phyloP scores from a whole-genome alignment of 2,329 filamentous ascomycete species.

The Sclerotiophoma versabilis region DNA sequence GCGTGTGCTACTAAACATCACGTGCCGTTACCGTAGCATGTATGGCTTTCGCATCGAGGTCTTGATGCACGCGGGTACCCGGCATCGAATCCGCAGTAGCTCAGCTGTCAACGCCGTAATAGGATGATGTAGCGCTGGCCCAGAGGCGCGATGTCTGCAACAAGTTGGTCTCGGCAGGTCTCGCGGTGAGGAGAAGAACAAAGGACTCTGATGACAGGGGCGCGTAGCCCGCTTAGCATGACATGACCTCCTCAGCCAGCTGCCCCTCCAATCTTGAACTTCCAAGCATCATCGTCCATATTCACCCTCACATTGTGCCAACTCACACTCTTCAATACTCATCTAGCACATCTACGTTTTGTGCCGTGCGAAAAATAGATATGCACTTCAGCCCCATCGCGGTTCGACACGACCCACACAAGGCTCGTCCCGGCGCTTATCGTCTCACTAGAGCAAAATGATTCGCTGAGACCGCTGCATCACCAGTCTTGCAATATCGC shows the following conservation, averaged over 20 bases:
- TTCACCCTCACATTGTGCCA: not conserved
- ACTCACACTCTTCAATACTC: not conserved
- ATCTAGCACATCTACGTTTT: not conserved
- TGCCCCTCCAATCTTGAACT: not conserved
- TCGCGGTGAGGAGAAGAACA: too few species aligned
- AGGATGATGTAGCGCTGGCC: too few species aligned
- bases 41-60: too few species aligned
- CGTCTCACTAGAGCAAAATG: constrained; percentile 31
- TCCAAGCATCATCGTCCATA: not conserved
- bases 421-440: constrained; percentile 29
- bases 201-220: too few species aligned
- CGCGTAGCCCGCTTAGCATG: too few species aligned
- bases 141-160: too few species aligned
- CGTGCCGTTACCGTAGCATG: too few species aligned
- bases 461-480: constrained; percentile 30
- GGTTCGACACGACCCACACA: constrained; percentile 10
- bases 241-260: not conserved
- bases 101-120: too few species aligned
- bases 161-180: too few species aligned
- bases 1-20: too few species aligned
- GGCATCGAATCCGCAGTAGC: too few species aligned
- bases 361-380: constrained; percentile 11
- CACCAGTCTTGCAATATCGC: constrained; percentile 11
- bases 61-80: too few species aligned
- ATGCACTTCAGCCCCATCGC: constrained; percentile 3